phyloP scores from a whole-genome alignment of 2,329 filamentous ascomycete species.

The Sporothrix sp. region DNA sequence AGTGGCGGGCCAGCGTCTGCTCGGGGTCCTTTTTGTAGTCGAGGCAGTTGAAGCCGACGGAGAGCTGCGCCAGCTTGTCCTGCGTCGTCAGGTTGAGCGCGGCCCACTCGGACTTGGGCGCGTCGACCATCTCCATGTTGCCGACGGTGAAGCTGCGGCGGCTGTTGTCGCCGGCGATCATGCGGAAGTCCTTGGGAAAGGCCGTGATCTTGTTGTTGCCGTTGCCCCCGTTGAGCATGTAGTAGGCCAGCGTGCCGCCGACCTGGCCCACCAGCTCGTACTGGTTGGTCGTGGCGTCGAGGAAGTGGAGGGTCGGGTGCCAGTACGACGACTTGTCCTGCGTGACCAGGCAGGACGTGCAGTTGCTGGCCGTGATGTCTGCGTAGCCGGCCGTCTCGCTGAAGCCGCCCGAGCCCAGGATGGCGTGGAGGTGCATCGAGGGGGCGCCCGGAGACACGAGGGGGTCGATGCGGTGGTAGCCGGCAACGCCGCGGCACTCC shows the following conservation, averaged over 20 bases:
- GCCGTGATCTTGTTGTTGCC: constrained; percentile 51
- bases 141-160: constrained; percentile 62
- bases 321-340: constrained; percentile 87
- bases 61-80: constrained; percentile 62
- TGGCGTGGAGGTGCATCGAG: constrained; percentile 60
- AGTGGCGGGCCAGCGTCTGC: constrained; percentile 69
- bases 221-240: constrained; percentile 55
- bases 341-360: constrained; percentile 70
- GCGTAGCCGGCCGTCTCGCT: constrained; percentile 45
- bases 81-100: constrained; percentile 54
- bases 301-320: constrained; percentile 71
- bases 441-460: constrained; percentile 53
- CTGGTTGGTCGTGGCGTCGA: constrained; percentile 52
- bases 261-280: constrained; percentile 62
- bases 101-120: constrained; percentile 61
- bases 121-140: constrained; percentile 54
- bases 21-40: constrained; percentile 63
- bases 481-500: constrained; percentile 64
- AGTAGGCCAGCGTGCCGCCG: constrained; percentile 86
- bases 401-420: constrained; percentile 67
- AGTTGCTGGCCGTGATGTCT: constrained; percentile 51
- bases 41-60: constrained; percentile 89
- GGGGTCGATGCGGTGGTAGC: constrained; percentile 66
- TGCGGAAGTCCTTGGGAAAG: constrained; percentile 69
- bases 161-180: constrained; percentile 65